Evolutionary conservation across 1,284 basidiomycete species (phyloP), one percentile per base, ranked within the genome.

Genomic region (Microbotryum saponariae): DNA sequence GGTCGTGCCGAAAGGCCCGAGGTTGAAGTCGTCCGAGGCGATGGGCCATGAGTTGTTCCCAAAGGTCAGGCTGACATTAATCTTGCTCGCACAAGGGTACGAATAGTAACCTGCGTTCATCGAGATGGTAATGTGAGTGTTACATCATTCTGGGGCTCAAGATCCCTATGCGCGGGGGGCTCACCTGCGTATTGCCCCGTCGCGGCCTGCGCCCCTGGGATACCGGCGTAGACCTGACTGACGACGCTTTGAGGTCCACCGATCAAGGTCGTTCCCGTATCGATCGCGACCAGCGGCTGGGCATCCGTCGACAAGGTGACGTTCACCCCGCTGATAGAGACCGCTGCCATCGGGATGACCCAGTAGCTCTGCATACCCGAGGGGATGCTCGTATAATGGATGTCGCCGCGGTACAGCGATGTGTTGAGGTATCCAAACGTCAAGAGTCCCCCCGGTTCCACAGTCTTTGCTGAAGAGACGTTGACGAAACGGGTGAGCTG

Each of bases 391-490:
- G 74, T 68, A 66, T 74, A 78, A 47, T 73, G 72, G 65, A 78
- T 75, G 31, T 73, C 71, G 59, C 74, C 74, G 7, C 59, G 63
- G 65, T 75, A 78, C 54, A 76, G 72, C 23, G 71, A 71, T 20
- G 70, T 60, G 67, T 77, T 74, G 20, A 78, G 63, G 61, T 73
- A 73, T 14, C 77, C 77, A 20, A 78, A 69, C 18, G 76, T 77
- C 61, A 78, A 75, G 27, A 76, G 70, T 37, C 77, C 77, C 25
- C 77, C 73, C 4, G 69, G 69, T 60, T 73, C 71, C 33, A 70
- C 57, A 12, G 67, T 33, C 0, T 59, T 54, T 2, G 73, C 64
- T 46, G 69, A 65, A 37, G 72, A 66, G 48, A 74, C 70, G 67
- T 77, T 74, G 54, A 74, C 67, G 66, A 75, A 77, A 12, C 76